Percentiles rank a stretch among this genome's conserved stretches.
Evolutionary conservation across 2,329 filamentous ascomycete genomes (phyloP).

Genomic region (Uncinocarpus reesii): DNA sequence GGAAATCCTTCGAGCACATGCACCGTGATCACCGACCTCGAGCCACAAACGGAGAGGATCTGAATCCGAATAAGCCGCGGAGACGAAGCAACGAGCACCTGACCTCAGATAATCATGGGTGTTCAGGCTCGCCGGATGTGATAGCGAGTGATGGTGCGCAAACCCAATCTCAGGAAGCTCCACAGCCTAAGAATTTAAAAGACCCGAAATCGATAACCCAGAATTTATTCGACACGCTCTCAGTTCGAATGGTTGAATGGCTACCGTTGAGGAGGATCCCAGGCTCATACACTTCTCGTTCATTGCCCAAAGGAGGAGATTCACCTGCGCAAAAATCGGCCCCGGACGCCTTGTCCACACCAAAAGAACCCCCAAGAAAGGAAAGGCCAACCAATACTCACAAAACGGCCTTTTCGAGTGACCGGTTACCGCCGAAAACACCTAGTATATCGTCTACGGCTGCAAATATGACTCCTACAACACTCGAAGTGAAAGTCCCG

Average conservation of each 20-base stretch:
- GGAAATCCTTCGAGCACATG: neutral
- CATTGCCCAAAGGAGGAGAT: neutral
- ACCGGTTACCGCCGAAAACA: conserved; percentile 1
- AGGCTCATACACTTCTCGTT: neutral
- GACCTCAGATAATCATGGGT: neutral
- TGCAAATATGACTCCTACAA: conserved; percentile 22
- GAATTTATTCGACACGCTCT: conserved; percentile 43
- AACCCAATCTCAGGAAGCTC: neutral
- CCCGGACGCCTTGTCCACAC: neutral
- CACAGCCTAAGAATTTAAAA: conserved; percentile 31
- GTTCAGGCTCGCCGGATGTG: neutral
- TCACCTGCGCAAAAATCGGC: neutral
- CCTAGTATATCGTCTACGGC: conserved; percentile 21
- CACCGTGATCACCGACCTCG: neutral
- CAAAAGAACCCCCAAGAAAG: neutral
- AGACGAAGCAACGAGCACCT: neutral
- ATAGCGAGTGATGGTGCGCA: neutral
- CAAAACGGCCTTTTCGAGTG: neutral
- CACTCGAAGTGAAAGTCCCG: conserved; percentile 31
- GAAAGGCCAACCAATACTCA: neutral
- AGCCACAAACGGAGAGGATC: neutral
- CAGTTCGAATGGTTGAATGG: conserved; percentile 39
- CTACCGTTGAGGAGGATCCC: conserved; percentile 27
- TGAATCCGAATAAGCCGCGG: neutral
- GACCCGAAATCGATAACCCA: conserved; percentile 55